Evolutionary conservation across 129 eudicot species (phyloP), one percentile per base, ranked within the genome.

Genomic region (Calendula officinalis): DNA sequence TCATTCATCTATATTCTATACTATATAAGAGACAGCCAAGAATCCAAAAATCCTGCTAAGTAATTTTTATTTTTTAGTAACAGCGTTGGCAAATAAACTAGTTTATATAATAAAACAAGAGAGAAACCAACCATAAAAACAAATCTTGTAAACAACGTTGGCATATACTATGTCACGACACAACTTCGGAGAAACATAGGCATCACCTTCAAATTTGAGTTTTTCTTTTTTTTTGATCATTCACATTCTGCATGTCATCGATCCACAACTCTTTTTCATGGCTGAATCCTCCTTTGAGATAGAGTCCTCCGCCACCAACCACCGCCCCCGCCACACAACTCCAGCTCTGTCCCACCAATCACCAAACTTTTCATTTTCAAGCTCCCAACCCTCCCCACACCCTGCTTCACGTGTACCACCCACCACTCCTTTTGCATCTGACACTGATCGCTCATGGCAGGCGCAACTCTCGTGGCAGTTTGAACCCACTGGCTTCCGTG

Each of bases 401-500:
- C 67, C 65, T 34, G 11, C 74, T 32, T 53, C 85, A 39, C 76
- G 62, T 46, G 66, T 69, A 6, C 81, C 82, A 4, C 95, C 88
- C 30, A 38, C 83, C 56, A 62, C 85, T 15, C 95, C 95, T 38
- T 83, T 87, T 32, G 82, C 90, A 56, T 69, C 95, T 3, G 85
- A 83, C 55, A 72, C 55, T 30, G 90, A 87, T 69, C 55, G 22
- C 56, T 87, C 95, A 5, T 87, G 95, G 95, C 95, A 83, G 57
- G 75, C 78, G 2, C 87, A 87, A 56, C 57, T 87, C 36, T 83
- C 87, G 0, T 87, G 95, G 95, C 83, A 72, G 67, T 81, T 83
- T 66, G 80, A 78, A 30, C 87, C 95, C 11, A 52, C 83, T 6
- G 74, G 78, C 9, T 78, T 77, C 75, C 81, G 84, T 17, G 73